A percentile compares a stretch with the other conserved stretches of the same genome.
Conservation (phyloP, 2,329 filamentous ascomycete species). For the Metarhizium rileyi region DNA sequence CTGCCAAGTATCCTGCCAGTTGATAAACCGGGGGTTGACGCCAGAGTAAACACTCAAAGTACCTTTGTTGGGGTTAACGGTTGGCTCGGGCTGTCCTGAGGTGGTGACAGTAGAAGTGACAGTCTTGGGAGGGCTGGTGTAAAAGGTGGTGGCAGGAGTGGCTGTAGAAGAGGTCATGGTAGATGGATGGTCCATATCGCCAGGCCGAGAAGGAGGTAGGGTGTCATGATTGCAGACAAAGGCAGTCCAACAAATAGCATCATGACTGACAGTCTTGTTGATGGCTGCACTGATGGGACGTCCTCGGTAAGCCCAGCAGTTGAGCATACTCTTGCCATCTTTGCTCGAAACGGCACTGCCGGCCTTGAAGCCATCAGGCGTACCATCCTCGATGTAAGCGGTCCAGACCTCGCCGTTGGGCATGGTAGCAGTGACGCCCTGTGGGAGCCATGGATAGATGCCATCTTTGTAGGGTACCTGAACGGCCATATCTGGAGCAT, state of each 20-base stretch:
- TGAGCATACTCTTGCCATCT: slow-evolving; percentile 28
- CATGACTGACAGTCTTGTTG: slow-evolving; percentile 27
- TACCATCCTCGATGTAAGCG: slow-evolving; percentile 31
- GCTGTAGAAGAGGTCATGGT: slow-evolving; percentile 22
- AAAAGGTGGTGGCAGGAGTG: slow-evolving; percentile 23
- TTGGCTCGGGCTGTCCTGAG: slow-evolving; percentile 21
- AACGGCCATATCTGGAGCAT: slow-evolving; percentile 27
- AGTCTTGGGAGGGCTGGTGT: slow-evolving; percentile 19
- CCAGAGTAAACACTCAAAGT: slow-evolving; percentile 21
- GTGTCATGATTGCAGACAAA: slow-evolving; percentile 31
- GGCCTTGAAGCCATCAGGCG: slow-evolving; percentile 29
- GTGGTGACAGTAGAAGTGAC: slow-evolving; percentile 13
- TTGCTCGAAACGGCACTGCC: slow-evolving; percentile 30
- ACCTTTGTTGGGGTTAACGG: slow-evolving; percentile 18
- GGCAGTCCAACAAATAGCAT: slow-evolving; percentile 29
- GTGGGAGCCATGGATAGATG: slow-evolving; percentile 28
- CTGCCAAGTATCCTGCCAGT: slow-evolving; percentile 29
- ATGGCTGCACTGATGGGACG: slow-evolving; percentile 27
- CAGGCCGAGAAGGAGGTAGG: slow-evolving; percentile 22
- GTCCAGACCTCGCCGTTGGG: slow-evolving; percentile 31
- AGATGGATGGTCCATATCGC: slow-evolving; percentile 27
- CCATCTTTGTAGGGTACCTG: slow-evolving; percentile 29
- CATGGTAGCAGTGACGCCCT: slow-evolving; percentile 27
- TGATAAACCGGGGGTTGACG: slow-evolving; percentile 29
- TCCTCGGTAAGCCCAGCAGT: slow-evolving; percentile 32